These are phyloP conservation scores for Pseudocercospora cruenta DNA, from an alignment of 2,329 filamentous ascomycete genomes.

Conservation along the genomic window DNA sequence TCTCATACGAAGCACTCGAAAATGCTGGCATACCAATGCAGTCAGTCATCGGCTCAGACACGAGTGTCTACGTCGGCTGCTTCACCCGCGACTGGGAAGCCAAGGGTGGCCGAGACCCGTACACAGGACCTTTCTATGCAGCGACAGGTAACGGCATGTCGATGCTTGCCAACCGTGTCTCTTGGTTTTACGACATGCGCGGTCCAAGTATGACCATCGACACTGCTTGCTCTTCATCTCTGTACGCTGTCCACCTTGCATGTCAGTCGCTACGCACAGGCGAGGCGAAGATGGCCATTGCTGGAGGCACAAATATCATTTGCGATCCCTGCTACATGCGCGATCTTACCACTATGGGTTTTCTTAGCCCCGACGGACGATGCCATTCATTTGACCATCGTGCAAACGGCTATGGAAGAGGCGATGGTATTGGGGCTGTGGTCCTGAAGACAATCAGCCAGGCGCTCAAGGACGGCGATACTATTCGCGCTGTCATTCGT, in stretches of 20 bases:
- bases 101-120: slow-evolving; percentile 17
- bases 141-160: slow-evolving; percentile 21
- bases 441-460: slow-evolving; percentile 5
- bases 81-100: slow-evolving; percentile 24
- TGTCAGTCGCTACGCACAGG: slow-evolving; percentile 12
- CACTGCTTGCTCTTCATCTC: slow-evolving; percentile 17
- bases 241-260: slow-evolving; percentile 18
- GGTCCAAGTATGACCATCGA: slow-evolving; percentile 27
- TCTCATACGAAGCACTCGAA: slow-evolving; percentile 19
- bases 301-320: slow-evolving; percentile 14
- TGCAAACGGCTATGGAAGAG: slow-evolving; percentile 56
- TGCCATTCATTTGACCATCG: slow-evolving; percentile 35
- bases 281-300: slow-evolving; percentile 12
- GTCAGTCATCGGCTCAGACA: slow-evolving; percentile 16
- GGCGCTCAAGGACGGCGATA: slow-evolving; percentile 15
- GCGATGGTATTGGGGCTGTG: slow-evolving; percentile 51
- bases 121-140: slow-evolving; percentile 24
- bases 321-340: background rate
- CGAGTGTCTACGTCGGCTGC: slow-evolving; percentile 22
- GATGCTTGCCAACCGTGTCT: slow-evolving; percentile 15
- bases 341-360: background rate
- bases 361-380: slow-evolving; percentile 39
- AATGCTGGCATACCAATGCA: slow-evolving; percentile 18
- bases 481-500: slow-evolving; percentile 40
- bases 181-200: slow-evolving; percentile 22